A percentile compares a stretch with the other conserved stretches of the same genome.
phyloP scores from a whole-genome alignment of 495 filamentous ascomycete species.

The Delitschia confertaspora region DNA sequence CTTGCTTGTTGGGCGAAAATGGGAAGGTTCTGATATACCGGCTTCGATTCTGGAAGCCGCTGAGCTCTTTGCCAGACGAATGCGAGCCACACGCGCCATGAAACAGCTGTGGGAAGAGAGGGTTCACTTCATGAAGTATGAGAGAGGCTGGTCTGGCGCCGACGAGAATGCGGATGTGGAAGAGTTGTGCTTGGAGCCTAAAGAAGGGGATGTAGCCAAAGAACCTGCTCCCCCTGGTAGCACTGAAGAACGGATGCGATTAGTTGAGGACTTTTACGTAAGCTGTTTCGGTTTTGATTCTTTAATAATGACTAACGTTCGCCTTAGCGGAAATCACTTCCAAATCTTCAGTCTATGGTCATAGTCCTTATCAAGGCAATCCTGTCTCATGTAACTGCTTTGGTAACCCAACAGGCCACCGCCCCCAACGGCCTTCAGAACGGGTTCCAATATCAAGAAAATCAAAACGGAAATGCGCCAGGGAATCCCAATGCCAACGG shows the following conservation, averaged over 20 bases:
- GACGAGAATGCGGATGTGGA: slow-evolving; percentile 24
- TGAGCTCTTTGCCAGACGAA: slow-evolving; percentile 76
- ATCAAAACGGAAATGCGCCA: slow-evolving; percentile 32
- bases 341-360: slow-evolving; percentile 85
- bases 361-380: slow-evolving; percentile 86
- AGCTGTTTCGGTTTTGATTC: too few relatives aligned
- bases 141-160: slow-evolving; percentile 61
- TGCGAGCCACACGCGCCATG: slow-evolving; percentile 83
- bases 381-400: slow-evolving; percentile 65
- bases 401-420: slow-evolving; percentile 48
- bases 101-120: slow-evolving; percentile 91
- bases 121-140: slow-evolving; percentile 80
- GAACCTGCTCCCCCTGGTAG: slow-evolving; percentile 20
- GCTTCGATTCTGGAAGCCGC: slow-evolving; percentile 93
- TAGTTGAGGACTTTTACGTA: slow-evolving; percentile 79
- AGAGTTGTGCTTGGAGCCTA: slow-evolving; percentile 37
- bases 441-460: slow-evolving; percentile 35
- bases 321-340: slow-evolving; percentile 59
- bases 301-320: slow-evolving; percentile 2
- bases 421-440: slow-evolving; percentile 40
- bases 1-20: slow-evolving; percentile 63
- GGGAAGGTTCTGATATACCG: slow-evolving; percentile 86
- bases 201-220: slow-evolving; percentile 9
- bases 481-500: slow-evolving; percentile 17
- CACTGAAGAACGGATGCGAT: slow-evolving; percentile 37